A percentile compares a stretch with the other conserved stretches of the same genome.
Conservation (phyloP, 1,139 yeast species). For the Saccharomyces hybrid region DNA sequence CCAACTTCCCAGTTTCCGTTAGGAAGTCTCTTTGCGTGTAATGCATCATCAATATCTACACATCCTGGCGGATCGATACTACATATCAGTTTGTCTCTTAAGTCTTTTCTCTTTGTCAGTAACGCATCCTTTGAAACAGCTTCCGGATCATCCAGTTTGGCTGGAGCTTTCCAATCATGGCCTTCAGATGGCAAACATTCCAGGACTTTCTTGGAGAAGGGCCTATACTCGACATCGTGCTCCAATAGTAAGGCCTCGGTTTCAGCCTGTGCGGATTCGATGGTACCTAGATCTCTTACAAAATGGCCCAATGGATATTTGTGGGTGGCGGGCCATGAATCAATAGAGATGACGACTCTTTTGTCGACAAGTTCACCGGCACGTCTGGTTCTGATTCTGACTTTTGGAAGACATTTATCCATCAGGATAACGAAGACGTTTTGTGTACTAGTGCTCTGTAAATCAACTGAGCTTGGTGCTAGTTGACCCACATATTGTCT, state of each 20-base stretch:
- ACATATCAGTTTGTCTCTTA: constrained; percentile 83
- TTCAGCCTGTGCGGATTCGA: constrained; percentile 91
- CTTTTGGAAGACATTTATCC: constrained; percentile 83
- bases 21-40: constrained; percentile 76
- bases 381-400: constrained; percentile 80
- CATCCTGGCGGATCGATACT: constrained; percentile 97
- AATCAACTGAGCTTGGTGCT: constrained; percentile 67
- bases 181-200: constrained; percentile 93
- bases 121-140: constrained; percentile 43
- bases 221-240: constrained; percentile 94
- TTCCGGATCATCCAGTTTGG: constrained; percentile 44
- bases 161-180: constrained; percentile 85
- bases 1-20: constrained; percentile 96
- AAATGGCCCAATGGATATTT: constrained; percentile 93
- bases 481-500: constrained; percentile 93
- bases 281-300: constrained; percentile 78
- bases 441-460: constrained; percentile 49
- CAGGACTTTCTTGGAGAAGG: constrained; percentile 85
- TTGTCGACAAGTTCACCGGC: constrained; percentile 75
- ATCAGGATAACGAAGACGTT: constrained; percentile 78
- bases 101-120: constrained; percentile 64
- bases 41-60: constrained; percentile 98
- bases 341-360: constrained; percentile 86
- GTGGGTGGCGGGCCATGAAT: constrained; percentile 81
- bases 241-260: constrained; percentile 90